Evolutionary conservation across 2,329 filamentous ascomycete genomes (phyloP).

Genomic region (Scytalidium sp.): DNA sequence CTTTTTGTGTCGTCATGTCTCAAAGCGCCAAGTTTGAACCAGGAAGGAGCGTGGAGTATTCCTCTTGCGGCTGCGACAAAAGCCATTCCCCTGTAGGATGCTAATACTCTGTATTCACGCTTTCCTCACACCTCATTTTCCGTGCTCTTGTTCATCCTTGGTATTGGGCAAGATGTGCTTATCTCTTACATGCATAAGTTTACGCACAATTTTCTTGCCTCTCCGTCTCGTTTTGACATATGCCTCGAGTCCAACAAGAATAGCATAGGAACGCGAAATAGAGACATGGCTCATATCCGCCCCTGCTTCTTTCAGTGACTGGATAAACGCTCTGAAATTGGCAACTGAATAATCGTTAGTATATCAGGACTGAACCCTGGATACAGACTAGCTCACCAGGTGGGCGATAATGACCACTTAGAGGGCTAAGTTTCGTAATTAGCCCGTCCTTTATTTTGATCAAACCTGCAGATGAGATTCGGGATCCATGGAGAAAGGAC

Average conservation of each 20-base stretch:
- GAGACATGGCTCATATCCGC: conserved; percentile 78
- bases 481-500: conserved; percentile 79
- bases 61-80: no score
- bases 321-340: conserved; percentile 81
- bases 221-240: conserved; percentile 67
- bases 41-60: no score
- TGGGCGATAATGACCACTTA: conserved; percentile 81
- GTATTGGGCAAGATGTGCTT: conserved; percentile 61
- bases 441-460: conserved; percentile 83
- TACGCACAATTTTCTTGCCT: conserved; percentile 53
- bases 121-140: conserved; percentile 41
- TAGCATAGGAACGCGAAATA: conserved; percentile 77
- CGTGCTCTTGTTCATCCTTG: conserved; percentile 57
- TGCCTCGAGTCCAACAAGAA: conserved; percentile 78
- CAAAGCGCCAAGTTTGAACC: no score
- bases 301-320: conserved; percentile 66
- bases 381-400: conserved; percentile 50
- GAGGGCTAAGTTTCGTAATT: conserved; percentile 67
- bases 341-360: conserved; percentile 31
- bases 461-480: conserved; percentile 78
- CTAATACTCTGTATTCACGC: no score
- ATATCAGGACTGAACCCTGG: background rate
- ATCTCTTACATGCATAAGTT: conserved; percentile 50
- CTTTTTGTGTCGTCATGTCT: no score
- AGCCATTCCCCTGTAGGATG: no score